These are phyloP conservation scores for Dipteronia sinensis DNA, from an alignment of 345 rosid genomes.

Conservation along the genomic window DNA sequence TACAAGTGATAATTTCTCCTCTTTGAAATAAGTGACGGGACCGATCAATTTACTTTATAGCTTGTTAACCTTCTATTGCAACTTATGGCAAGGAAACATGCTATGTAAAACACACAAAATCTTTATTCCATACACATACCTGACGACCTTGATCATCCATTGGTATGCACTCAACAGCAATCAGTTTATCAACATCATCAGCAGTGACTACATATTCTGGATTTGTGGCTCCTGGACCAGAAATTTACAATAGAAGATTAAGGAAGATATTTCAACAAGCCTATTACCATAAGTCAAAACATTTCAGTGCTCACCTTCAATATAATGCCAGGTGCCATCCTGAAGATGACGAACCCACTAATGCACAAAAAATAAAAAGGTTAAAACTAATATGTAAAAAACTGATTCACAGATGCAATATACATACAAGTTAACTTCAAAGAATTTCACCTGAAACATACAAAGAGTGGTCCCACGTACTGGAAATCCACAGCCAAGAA, in stretches of 20 bases:
- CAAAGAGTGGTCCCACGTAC: slow-evolving; percentile 94
- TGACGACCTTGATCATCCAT: slow-evolving; percentile 97
- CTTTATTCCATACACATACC: slow-evolving; percentile 42
- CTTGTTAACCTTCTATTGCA: neutral
- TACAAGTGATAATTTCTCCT: neutral
- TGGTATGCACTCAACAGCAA: slow-evolving; percentile 98
- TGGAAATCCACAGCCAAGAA: slow-evolving; percentile 92
- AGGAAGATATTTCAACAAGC: neutral
- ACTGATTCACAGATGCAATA: neutral
- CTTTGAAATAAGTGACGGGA: neutral
- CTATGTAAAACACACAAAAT: slow-evolving; percentile 6
- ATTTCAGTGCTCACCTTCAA: slow-evolving; percentile 66
- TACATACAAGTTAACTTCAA: slow-evolving; percentile 13
- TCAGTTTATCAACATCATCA: slow-evolving; percentile 93
- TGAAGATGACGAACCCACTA: slow-evolving; percentile 98
- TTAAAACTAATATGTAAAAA: neutral
- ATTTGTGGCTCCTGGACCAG: slow-evolving; percentile 81
- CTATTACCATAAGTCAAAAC: neutral
- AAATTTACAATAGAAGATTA: slow-evolving; percentile 9
- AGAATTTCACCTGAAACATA: slow-evolving; percentile 82
- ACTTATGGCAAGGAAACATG: slow-evolving; percentile 6
- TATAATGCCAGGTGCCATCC: slow-evolving; percentile 91
- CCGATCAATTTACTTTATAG: neutral
- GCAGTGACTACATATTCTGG: slow-evolving; percentile 97
- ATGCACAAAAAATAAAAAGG: slow-evolving; percentile 10